These are phyloP conservation scores for Colletotrichum neosansevieriae DNA, from an alignment of 2,329 filamentous ascomycete species.

Conservation along the genomic window DNA sequence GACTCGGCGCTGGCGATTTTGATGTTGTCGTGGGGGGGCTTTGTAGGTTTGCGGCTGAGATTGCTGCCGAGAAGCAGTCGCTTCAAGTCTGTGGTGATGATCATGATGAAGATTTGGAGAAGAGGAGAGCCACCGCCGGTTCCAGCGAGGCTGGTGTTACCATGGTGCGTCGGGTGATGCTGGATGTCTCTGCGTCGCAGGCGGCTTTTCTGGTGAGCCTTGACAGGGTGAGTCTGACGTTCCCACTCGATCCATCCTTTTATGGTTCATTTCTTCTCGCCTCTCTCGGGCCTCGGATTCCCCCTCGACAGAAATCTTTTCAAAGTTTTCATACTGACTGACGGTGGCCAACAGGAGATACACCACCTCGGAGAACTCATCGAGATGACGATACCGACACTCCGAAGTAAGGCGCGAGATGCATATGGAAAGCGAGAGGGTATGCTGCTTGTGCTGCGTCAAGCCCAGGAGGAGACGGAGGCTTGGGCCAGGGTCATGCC, in stretches of 20 bases:
- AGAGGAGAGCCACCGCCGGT: background rate
- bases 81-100: background rate
- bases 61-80: background rate
- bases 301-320: background rate
- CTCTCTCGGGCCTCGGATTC: background rate
- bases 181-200: background rate
- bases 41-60: background rate
- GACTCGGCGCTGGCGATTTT: background rate
- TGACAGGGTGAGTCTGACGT: background rate
- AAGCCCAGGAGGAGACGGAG: background rate
- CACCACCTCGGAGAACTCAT: background rate
- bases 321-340: background rate
- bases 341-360: background rate
- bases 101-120: background rate
- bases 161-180: background rate
- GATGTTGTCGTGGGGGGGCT: background rate
- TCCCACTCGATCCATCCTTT: background rate
- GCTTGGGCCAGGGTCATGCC: background rate
- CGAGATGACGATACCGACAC: background rate
- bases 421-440: background rate
- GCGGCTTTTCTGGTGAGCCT: background rate
- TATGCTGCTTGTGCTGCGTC: background rate
- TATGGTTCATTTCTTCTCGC: background rate
- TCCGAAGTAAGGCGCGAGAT: background rate
- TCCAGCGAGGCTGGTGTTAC: background rate